Evolutionary conservation across 495 filamentous ascomycete genomes (phyloP).

Genomic region (Penicillium canariense): DNA sequence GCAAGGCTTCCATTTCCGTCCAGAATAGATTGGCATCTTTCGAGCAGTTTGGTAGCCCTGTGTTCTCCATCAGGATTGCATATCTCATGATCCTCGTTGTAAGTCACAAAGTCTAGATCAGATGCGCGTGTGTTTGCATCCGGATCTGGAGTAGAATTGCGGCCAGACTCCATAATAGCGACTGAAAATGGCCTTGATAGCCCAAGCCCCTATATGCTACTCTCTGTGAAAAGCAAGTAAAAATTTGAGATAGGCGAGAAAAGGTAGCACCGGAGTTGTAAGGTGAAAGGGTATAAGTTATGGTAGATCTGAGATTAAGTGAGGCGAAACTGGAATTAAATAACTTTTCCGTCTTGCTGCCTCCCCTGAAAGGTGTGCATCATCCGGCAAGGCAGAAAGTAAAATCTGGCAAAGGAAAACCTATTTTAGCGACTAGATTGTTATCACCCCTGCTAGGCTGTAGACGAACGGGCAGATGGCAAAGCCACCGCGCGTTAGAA

Average conservation of each 20-base stretch:
- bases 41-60: background rate
- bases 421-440: background rate
- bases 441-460: background rate
- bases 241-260: background rate
- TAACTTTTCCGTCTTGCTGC: no score
- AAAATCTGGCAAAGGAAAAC: background rate
- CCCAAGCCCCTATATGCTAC: background rate
- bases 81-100: background rate
- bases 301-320: no score
- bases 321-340: no score
- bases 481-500: background rate
- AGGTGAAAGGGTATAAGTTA: no score
- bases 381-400: background rate
- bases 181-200: background rate
- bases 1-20: background rate
- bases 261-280: no score
- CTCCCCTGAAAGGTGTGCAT: no score
- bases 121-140: background rate
- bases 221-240: background rate
- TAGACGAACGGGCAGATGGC: background rate
- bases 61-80: background rate
- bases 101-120: background rate
- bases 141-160: background rate
- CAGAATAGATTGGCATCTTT: background rate
- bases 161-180: background rate